Base-by-base conservation (phyloP, 73 alveolate genomes). In the Breviolum minutum region DNA sequence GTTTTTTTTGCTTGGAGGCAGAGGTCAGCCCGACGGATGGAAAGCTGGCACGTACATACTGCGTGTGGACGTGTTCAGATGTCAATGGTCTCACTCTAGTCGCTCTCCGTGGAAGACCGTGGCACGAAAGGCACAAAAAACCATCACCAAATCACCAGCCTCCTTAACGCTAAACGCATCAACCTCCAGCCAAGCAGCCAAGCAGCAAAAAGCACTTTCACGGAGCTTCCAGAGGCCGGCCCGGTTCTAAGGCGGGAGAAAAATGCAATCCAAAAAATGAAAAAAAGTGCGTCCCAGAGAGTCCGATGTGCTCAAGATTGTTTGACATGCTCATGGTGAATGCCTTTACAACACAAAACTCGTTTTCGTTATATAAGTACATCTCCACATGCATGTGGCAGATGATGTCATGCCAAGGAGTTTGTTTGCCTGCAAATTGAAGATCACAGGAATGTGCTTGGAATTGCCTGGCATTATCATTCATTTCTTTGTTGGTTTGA, bases 91-190 rank as follows among this genome's bases (percentile, higher is more conserved):
- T 80, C 88, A 80, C 88, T 80, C 88, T 63, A 80, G 88, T 80
- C 88, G 88, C 54, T 80, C 88, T 80, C 88, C 88, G 88, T 80
- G 88, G 88, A 80, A 80, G 88, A 80, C 88, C 88, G 88, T 80
- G 88, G 88, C 88, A 80, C 88, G 40, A 80, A 10, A 80, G 13
- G 63, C 16, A 61, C n/a, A n/a, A n/a, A n/a, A n/a, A n/a, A n/a
- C n/a, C n/a, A n/a, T n/a, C n/a, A n/a, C n/a, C n/a, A n/a, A n/a
- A 27, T 30, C 24, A 17, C 54, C 10, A 48, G 64, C 88, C 13
- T 29, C 88, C 54, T 40, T n/a, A n/a, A n/a, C 0, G 54, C 54
- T 40, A 40, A 40, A 40, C 54, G 54, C 54, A n/a, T 40, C 0
- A 3, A 80, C 68, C 88, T 66, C 64, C 17, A 24, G 62, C 85